These are phyloP conservation scores for Aspergillus persii DNA, from an alignment of 2,329 filamentous ascomycete species.

Conservation along the genomic window DNA sequence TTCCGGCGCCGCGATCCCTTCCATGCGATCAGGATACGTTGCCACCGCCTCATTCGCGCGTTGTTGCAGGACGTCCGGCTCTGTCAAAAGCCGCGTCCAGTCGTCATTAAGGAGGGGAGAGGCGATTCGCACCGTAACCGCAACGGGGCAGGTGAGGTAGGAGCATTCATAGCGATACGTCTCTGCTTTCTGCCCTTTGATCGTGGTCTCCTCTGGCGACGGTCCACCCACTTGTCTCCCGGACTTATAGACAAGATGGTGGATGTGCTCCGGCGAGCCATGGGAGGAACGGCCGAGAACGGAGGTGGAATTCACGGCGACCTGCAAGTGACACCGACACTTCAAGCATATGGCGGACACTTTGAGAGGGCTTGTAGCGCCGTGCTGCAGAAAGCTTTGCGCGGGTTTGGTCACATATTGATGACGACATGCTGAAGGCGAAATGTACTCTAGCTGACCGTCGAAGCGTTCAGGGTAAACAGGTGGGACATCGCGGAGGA, in stretches of 20 bases:
- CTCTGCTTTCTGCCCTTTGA: slow-evolving; percentile 40
- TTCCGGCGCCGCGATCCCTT: slow-evolving; percentile 51
- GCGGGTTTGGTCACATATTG: slow-evolving; percentile 56
- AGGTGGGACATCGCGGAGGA: slow-evolving; percentile 59
- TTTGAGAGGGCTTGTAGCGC: slow-evolving; percentile 52
- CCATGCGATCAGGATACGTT: slow-evolving; percentile 53
- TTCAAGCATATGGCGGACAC: slow-evolving; percentile 60
- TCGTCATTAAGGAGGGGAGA: slow-evolving; percentile 52
- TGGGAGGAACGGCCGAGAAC: slow-evolving; percentile 46
- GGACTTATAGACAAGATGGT: slow-evolving; percentile 57
- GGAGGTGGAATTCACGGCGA: slow-evolving; percentile 54
- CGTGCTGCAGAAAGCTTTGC: slow-evolving; percentile 51
- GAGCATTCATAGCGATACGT: slow-evolving; percentile 59
- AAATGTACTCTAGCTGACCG: slow-evolving; percentile 35
- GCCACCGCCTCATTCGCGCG: slow-evolving; percentile 55
- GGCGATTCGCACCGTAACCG: slow-evolving; percentile 52
- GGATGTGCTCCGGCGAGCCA: slow-evolving; percentile 53
- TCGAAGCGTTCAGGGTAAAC: slow-evolving; percentile 42
- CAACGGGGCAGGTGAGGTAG: slow-evolving; percentile 54
- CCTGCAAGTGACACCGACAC: slow-evolving; percentile 62
- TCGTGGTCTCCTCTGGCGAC: slow-evolving; percentile 21
- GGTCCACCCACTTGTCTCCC: slow-evolving; percentile 29
- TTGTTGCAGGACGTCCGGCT: slow-evolving; percentile 51
- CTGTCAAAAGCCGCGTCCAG: slow-evolving; percentile 53
- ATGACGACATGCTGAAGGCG: slow-evolving; percentile 56